phyloP scores from a whole-genome alignment of 1,139 yeast genomes.

The Geotrichum carabidarum region DNA sequence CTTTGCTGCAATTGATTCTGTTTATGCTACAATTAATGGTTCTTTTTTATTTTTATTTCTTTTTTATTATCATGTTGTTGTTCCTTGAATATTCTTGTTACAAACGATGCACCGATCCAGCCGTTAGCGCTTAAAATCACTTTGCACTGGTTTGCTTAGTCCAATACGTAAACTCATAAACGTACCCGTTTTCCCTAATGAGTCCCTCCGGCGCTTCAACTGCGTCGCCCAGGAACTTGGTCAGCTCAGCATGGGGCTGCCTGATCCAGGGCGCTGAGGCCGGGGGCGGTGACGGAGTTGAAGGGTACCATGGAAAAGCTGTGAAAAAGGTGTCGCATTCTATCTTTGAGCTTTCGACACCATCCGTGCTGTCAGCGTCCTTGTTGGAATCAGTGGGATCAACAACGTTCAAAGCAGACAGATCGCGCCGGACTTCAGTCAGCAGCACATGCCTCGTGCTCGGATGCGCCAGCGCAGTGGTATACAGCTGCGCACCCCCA shows the following conservation, averaged over 20 bases:
- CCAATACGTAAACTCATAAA: constrained; percentile 52
- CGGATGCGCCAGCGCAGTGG: constrained; percentile 46
- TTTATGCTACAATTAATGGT: neutral
- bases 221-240: constrained; percentile 39
- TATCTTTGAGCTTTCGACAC: constrained; percentile 14
- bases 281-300: constrained; percentile 16
- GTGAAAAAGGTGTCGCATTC: constrained; percentile 62
- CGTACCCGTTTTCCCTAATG: constrained; percentile 47
- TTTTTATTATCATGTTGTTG: neutral
- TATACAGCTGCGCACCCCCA: constrained; percentile 90
- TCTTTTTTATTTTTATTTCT: neutral
- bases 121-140: neutral
- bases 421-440: constrained; percentile 54
- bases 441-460: constrained; percentile 56
- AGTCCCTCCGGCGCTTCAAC: constrained; percentile 39
- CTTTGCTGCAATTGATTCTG: neutral
- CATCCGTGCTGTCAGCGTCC: neutral
- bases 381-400: no score
- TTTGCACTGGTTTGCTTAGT: constrained; percentile 26
- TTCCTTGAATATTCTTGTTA: neutral
- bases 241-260: constrained; percentile 37
- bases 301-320: constrained; percentile 31
- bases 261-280: constrained; percentile 37
- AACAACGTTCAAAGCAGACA: constrained; percentile 29
- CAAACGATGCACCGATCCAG: neutral